Evolutionary conservation across 192 early-diverging fungal species (phyloP).

Genomic region (Coemansia sp.): DNA sequence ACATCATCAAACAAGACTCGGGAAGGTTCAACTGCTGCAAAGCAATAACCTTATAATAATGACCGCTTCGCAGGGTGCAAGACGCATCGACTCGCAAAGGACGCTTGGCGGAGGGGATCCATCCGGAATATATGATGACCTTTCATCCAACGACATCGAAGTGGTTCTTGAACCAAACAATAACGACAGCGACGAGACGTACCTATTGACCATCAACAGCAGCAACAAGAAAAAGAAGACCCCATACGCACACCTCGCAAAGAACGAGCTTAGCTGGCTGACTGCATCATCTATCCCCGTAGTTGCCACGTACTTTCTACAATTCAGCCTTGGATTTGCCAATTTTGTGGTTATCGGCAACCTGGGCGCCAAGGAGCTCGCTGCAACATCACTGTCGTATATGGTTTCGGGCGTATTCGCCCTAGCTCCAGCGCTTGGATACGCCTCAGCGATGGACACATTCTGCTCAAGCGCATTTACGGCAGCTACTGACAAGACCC

Average conservation of each 20-base stretch:
- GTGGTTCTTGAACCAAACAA: not conserved
- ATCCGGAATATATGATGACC: not conserved
- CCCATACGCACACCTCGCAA: conserved; percentile 23
- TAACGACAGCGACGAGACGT: conserved; percentile 5
- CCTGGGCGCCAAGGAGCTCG: conserved; percentile 62
- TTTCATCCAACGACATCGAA: not conserved
- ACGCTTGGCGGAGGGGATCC: conserved; percentile 21
- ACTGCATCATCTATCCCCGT: conserved; percentile 51
- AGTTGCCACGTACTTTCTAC: conserved; percentile 62
- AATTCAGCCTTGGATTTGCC: conserved; percentile 63
- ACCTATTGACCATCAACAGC: conserved; percentile 7
- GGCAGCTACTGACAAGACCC: conserved; percentile 58
- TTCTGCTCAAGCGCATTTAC: conserved; percentile 70
- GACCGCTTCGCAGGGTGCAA: conserved; percentile 11
- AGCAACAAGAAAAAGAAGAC: conserved; percentile 8
- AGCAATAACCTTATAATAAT: not conserved
- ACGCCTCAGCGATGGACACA: conserved; percentile 71
- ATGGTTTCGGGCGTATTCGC: conserved; percentile 53
- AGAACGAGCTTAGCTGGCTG: conserved; percentile 37
- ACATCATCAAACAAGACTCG: no score
- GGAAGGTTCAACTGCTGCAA: conserved; percentile 21
- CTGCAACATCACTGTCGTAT: conserved; percentile 63
- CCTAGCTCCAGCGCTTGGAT: conserved; percentile 62
- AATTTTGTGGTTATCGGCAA: conserved; percentile 67
- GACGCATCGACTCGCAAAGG: conserved; percentile 22